Evolutionary conservation across 441 rosid species (phyloP).

Genomic region (Aquilaria agallochum): DNA sequence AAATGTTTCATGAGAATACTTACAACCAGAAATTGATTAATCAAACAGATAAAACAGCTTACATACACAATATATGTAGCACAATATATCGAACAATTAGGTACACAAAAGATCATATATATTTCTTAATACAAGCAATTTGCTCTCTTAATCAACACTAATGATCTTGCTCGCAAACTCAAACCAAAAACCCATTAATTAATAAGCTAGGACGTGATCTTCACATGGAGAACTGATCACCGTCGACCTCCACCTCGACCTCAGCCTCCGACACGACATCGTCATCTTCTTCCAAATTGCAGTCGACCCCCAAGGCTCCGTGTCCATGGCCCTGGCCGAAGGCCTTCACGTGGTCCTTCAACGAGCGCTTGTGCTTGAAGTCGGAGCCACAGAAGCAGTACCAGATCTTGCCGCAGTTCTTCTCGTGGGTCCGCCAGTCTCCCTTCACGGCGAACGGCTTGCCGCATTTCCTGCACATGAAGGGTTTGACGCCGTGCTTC

Average conservation of each 20-base stretch:
- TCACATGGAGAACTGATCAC: slow-evolving; percentile 41
- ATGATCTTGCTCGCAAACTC: no score
- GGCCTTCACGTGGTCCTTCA: slow-evolving; percentile 59
- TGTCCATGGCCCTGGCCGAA: slow-evolving; percentile 70
- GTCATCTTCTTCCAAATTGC: slow-evolving; percentile 37
- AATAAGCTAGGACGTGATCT: not conserved
- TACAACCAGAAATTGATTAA: no score
- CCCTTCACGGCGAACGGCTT: slow-evolving; percentile 72
- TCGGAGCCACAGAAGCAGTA: slow-evolving; percentile 64
- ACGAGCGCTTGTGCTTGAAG: slow-evolving; percentile 65
- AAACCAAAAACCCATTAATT: no score
- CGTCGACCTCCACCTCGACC: slow-evolving; percentile 20
- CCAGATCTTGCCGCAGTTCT: slow-evolving; percentile 71
- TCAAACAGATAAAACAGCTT: no score
- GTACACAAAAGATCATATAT: no score
- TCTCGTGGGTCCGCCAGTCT: slow-evolving; percentile 82
- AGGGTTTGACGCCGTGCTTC: slow-evolving; percentile 67
- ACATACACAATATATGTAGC: no score
- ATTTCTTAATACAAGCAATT: no score
- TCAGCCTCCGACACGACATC: slow-evolving; percentile 49
- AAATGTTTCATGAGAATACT: no score
- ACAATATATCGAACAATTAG: no score
- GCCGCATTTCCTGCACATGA: slow-evolving; percentile 57
- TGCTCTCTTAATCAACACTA: no score
- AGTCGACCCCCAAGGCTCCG: slow-evolving; percentile 29